Conservation (phyloP, 2,329 filamentous ascomycete genomes). For the Sarocladium oryzae region DNA sequence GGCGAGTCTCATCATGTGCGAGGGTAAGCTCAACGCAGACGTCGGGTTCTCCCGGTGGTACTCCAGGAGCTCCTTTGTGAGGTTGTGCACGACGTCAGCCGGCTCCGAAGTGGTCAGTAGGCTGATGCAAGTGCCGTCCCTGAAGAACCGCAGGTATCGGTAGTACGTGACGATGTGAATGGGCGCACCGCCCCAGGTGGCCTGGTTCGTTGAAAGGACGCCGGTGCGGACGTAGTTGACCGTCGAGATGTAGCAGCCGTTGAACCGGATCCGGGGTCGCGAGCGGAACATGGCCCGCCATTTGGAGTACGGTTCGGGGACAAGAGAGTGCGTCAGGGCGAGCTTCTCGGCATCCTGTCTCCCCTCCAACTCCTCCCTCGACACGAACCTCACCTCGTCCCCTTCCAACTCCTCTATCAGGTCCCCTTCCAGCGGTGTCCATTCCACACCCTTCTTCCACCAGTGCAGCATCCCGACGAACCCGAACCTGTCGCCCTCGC, state of each 20-base stretch:
- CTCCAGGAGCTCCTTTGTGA: constrained; percentile 65
- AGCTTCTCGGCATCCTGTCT: constrained; percentile 26
- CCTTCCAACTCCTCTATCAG: constrained; percentile 24
- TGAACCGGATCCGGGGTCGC: constrained; percentile 84
- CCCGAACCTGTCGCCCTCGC: constrained; percentile 64
- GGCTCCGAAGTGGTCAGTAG: constrained; percentile 78
- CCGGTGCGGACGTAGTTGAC: constrained; percentile 91
- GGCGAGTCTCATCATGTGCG: constrained; percentile 60
- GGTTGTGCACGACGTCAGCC: constrained; percentile 76
- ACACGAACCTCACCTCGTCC: constrained; percentile 17
- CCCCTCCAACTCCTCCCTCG: constrained; percentile 29
- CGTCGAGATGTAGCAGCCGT: constrained; percentile 92
- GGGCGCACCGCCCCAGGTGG: constrained; percentile 67
- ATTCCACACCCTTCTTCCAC: constrained; percentile 56
- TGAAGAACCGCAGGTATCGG: constrained; percentile 91
- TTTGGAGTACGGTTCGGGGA: constrained; percentile 37
- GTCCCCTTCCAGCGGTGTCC: constrained; percentile 42
- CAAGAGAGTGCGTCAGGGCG: constrained; percentile 33
- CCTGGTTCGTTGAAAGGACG: constrained; percentile 60
- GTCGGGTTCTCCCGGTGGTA: constrained; percentile 28
- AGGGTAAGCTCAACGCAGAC: constrained; percentile 23
- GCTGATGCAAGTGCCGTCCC: constrained; percentile 76
- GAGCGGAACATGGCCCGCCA: constrained; percentile 70
- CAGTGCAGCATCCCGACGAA: constrained; percentile 79
- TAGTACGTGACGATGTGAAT: constrained; percentile 98